A percentile compares a stretch with the other conserved stretches of the same genome.
phyloP scores from a whole-genome alignment of 768 basidiomycete species.

The Macrocybe gigantea region DNA sequence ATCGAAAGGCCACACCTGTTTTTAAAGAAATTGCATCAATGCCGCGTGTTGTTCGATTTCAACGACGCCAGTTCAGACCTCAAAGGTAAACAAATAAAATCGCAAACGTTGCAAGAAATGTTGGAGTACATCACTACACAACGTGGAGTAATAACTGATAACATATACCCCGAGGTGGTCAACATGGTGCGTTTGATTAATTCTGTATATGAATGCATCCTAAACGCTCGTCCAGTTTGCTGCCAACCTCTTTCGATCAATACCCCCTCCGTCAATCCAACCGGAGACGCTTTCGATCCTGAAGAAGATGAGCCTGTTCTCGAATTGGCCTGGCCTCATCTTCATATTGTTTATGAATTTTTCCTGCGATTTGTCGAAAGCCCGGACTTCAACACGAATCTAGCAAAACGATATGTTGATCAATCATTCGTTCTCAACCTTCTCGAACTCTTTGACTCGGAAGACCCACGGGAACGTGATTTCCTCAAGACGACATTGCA shows the following conservation, averaged over 20 bases:
- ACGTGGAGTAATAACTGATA: slow-evolving; percentile 93
- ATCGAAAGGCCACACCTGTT: slow-evolving; percentile 88
- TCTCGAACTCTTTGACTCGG: slow-evolving; percentile 96
- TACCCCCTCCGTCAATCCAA: slow-evolving; percentile 98
- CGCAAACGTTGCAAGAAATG: slow-evolving; percentile 96
- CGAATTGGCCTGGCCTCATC: slow-evolving; percentile 98
- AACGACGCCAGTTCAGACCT: slow-evolving; percentile 95
- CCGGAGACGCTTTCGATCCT: slow-evolving; percentile 97
- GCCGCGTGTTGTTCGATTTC: slow-evolving; percentile 96
- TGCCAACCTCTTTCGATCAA: slow-evolving; percentile 97
- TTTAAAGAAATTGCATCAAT: slow-evolving; percentile 92
- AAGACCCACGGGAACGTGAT: slow-evolving; percentile 97
- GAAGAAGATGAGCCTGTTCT: slow-evolving; percentile 99
- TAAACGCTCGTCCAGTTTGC: slow-evolving; percentile 63
- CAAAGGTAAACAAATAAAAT: slow-evolving; percentile 98
- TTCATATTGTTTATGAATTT: slow-evolving; percentile 99
- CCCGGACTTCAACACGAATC: slow-evolving; percentile 96
- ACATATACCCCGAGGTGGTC: slow-evolving; percentile 97
- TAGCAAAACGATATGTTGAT: slow-evolving; percentile 97
- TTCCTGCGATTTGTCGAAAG: slow-evolving; percentile 98
- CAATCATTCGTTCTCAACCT: slow-evolving; percentile 94
- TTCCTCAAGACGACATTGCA: slow-evolving; percentile 99
- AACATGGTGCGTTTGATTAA: slow-evolving; percentile 70
- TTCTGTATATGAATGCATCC: slow-evolving; percentile 4
- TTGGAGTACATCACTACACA: slow-evolving; percentile 98